phyloP scores from a whole-genome alignment of 2,329 filamentous ascomycete species.

The Diaporthe sp. region DNA sequence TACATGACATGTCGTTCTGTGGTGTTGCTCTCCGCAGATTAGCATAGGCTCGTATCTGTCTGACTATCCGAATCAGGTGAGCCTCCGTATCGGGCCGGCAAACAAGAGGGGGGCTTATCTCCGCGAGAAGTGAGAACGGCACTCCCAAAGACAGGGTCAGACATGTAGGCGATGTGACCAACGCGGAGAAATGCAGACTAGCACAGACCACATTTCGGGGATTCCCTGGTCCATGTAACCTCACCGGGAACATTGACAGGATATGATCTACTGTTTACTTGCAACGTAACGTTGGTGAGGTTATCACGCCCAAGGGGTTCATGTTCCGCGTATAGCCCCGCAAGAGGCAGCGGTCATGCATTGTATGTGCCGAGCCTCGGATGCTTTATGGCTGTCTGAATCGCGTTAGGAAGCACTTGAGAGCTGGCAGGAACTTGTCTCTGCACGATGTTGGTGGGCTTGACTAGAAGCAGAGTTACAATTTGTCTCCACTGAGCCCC shows the following conservation, averaged over 20 bases:
- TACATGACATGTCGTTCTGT: neutral
- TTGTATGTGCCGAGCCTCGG: neutral
- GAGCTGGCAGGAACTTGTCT: no score
- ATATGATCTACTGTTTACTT: neutral
- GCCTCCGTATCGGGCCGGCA: conserved; percentile 5
- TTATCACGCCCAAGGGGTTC: no score
- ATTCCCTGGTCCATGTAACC: neutral
- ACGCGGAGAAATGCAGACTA: neutral
- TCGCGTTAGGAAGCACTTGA: neutral
- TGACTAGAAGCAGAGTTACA: neutral
- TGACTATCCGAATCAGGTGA: neutral
- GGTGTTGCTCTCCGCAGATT: neutral
- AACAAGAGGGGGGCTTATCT: conserved; percentile 5
- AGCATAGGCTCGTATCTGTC: neutral
- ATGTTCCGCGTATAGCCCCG: neutral
- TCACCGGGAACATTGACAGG: neutral
- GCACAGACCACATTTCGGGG: neutral
- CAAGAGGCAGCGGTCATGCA: neutral
- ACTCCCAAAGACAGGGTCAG: neutral
- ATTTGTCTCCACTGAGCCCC: neutral
- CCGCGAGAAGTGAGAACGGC: neutral
- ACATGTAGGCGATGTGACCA: neutral
- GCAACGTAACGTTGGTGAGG: conserved; percentile 6
- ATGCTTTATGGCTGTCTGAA: neutral
- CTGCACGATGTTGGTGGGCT: no score